Base-by-base conservation (phyloP, 192 early-diverging fungal species). In the Coemansia sp. region DNA sequence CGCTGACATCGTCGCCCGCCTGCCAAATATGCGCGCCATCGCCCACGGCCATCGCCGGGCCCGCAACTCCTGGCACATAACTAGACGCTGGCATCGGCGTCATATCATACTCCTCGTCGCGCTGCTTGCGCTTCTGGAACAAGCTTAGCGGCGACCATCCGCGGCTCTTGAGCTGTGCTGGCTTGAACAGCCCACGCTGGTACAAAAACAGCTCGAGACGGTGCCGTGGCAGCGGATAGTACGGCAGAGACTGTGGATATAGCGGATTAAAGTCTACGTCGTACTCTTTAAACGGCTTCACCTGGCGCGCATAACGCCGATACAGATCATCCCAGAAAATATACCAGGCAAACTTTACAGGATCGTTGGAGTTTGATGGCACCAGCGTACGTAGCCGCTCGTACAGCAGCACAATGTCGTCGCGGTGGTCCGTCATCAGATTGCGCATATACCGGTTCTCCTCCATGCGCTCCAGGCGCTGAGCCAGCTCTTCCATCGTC, bases 301-400 rank as follows among this genome's bases (percentile, higher is more conserved):
- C 84, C n/a, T 78, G 64, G 8, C 66, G 41, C 23, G 64, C 68
- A 63, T 89, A 86, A n/a, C 86, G 76, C 4, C 86, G 73, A 57
- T 85, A 87, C 2, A 89, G 58, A 43, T 89, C 88, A 54, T 89
- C 88, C 86, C 86, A 89, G 62, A 89, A 87, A 16, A 89, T 65
- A 45, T 85, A 89, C 88, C 88, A 89, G n/a, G 74, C 69, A 58
- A 76, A 73, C 49, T 75, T 75, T 13, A 69, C 63, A 1, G 78
- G 78, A 18, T 81, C 74, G 57, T 75, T 81, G 47, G 66, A 64
- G 27, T 62, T 60, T 0, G 73, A 75, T 0, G 78, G 78, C 45
- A 76, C 74, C 59, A 81, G 57, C 0, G 73, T 76, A 53, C 74
- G 73, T 54, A 81, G 60, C 1, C 78, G 73, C 63, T 81, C 73